These are phyloP conservation scores for Calonectria crousiana DNA, from an alignment of 2,329 filamentous ascomycete genomes.

Conservation along the genomic window DNA sequence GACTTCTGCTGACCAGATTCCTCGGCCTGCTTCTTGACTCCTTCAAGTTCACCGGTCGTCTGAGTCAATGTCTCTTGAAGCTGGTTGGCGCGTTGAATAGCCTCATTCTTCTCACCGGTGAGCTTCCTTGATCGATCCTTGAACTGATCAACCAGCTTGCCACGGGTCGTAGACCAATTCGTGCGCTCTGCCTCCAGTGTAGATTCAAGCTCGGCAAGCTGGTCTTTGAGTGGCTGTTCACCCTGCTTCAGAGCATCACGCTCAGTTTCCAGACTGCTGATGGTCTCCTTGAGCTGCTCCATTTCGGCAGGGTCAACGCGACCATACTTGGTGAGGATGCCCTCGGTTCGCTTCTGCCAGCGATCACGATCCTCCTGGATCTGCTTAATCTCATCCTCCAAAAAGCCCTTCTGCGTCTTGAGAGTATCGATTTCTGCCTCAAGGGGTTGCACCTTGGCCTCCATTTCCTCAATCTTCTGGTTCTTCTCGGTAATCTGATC, in stretches of 20 bases:
- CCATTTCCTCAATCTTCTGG: constrained; percentile 79
- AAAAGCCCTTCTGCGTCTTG: constrained; percentile 82
- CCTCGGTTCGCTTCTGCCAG: constrained; percentile 95
- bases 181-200: constrained; percentile 66
- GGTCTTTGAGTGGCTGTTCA: constrained; percentile 65
- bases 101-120: constrained; percentile 66
- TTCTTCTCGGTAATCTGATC: constrained; percentile 81
- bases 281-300: constrained; percentile 86
- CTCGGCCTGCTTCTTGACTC: constrained; percentile 55
- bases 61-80: constrained; percentile 64
- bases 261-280: constrained; percentile 75
- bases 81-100: constrained; percentile 63
- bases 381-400: constrained; percentile 89
- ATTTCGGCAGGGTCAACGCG: constrained; percentile 94
- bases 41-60: constrained; percentile 66
- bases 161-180: constrained; percentile 64
- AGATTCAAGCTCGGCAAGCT: constrained; percentile 64
- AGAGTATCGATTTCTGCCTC: constrained; percentile 85
- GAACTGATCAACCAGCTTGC: constrained; percentile 71
- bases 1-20: constrained; percentile 48
- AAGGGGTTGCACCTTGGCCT: constrained; percentile 82
- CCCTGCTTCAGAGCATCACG: constrained; percentile 67
- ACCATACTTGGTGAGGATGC: constrained; percentile 96
- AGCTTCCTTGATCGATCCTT: constrained; percentile 70
- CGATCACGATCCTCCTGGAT: constrained; percentile 92